Conservation (phyloP, 352 stramenopile species). For the Phytophthora sp. region DNA sequence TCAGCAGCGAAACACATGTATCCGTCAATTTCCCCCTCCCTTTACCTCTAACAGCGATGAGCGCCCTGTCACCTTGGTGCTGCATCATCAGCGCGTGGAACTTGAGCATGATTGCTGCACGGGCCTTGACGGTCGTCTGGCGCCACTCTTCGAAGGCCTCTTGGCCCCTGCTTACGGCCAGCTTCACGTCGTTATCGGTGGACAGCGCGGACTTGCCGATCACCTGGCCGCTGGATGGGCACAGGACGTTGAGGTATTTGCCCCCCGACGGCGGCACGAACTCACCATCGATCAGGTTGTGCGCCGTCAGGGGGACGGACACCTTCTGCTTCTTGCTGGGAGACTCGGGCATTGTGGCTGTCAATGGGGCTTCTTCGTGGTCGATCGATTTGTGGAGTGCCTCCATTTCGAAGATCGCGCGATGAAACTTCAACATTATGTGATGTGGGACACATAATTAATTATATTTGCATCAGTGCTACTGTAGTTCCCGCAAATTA, state of each 20-base stretch:
- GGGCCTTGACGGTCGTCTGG: conserved; percentile 93
- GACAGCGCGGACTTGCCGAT: conserved; percentile 90
- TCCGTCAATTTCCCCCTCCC: neutral
- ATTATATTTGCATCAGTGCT: no score
- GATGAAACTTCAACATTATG: neutral
- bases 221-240: conserved; percentile 60
- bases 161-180: conserved; percentile 79
- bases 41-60: neutral
- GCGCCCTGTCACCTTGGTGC: conserved; percentile 65
- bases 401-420: no score
- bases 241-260: conserved; percentile 70
- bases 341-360: neutral
- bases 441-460: neutral
- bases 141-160: conserved; percentile 92
- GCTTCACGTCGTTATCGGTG: conserved; percentile 79
- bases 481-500: no score
- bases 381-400: neutral
- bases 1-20: neutral
- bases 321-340: conserved; percentile 33
- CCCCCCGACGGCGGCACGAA: conserved; percentile 53
- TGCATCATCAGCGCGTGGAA: conserved; percentile 94
- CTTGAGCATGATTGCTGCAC: conserved; percentile 95
- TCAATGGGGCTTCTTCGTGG: no score
- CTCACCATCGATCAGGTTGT: conserved; percentile 76
- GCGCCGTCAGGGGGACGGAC: conserved; percentile 21